A percentile compares a stretch with the other conserved stretches of the same genome.
Conservation (phyloP, 1,139 yeast genomes). For the Arxiozyma heterogenica region DNA sequence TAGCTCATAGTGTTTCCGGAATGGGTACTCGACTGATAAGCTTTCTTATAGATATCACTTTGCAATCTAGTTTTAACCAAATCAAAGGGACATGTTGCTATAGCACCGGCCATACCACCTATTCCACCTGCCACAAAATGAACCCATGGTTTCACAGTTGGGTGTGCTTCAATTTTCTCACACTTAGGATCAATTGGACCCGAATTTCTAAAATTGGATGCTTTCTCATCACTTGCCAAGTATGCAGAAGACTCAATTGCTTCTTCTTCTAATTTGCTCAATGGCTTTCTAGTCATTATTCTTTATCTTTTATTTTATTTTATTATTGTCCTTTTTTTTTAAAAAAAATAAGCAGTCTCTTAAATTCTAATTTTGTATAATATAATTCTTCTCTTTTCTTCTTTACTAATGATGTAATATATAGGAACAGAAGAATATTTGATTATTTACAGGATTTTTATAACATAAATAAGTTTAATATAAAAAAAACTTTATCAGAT, state of each 20-base stretch:
- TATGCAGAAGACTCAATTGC: constrained; percentile 52
- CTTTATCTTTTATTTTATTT: no score
- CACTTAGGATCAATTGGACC: constrained; percentile 10
- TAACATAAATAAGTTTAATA: no score
- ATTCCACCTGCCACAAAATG: constrained; percentile 98
- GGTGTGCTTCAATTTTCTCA: constrained; percentile 12
- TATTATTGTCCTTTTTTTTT: no score
- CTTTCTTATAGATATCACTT: constrained; percentile 51
- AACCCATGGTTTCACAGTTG: constrained; percentile 69
- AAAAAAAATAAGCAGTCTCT: neutral
- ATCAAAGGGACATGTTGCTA: constrained; percentile 89
- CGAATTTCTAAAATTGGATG: constrained; percentile 28
- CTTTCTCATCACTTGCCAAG: constrained; percentile 61
- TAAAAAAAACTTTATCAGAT: neutral
- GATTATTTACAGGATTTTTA: neutral
- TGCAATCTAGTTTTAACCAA: constrained; percentile 94
- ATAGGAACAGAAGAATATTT: neutral
- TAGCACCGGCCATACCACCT: constrained; percentile 97
- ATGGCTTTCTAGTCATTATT: constrained; percentile 23
- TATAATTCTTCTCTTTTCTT: neutral
- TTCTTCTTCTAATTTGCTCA: constrained; percentile 37
- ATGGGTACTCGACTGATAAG: constrained; percentile 22
- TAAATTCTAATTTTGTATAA: no score
- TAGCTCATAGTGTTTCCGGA: constrained; percentile 20
- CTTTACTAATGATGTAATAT: no score